Base-by-base conservation (phyloP, 108 stramenopile genomes). In the Schizochytrium sp. region DNA sequence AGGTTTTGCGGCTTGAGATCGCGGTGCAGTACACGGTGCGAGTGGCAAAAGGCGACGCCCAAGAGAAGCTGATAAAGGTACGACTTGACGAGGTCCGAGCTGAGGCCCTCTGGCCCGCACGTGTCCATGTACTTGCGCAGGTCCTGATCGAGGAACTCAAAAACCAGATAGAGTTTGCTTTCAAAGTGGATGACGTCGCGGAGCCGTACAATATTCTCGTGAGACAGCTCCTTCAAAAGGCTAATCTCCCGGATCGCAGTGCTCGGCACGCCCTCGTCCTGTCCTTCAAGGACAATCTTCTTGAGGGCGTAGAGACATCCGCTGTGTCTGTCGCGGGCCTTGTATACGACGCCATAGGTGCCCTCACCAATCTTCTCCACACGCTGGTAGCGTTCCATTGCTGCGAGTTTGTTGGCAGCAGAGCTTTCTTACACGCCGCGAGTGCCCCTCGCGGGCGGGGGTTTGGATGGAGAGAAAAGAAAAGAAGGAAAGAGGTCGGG, bases 261-360 rank as follows among this genome's bases (percentile, higher is more conserved):
- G 48, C 93, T 87, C 23, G 89, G 88, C 57, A 90, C 88, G 44
- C 72, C 76, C 5, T 83, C 76, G 25, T 51, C 76, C 6, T 44
- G 89, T 43, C 94, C 90, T 53, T 94, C 94, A 1, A 94, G 90
- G 43, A 93, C 58, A 16, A 95, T 94, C 76, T 97, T 96, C 88
- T 99, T 99, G 58, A 99, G 93, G 12, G 99, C 99, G 72, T 98
- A 97, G 91, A 98, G 97, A 91, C 96, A 97, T 88, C 96, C 95
- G 6, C 97, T 98, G 60, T 93, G 90, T 43, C 93, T 91, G 90
- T 98, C 97, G 34, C 90, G 96, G 53, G 98, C 98, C 87, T 97
- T 97, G 94, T 98, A 99, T 47, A 99, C 98, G 60, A 98, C 97
- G 18, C 99, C 99, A 87, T 99, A 99, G 4, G 99, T 98, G 59